phyloP scores from a whole-genome alignment of 2,329 filamentous ascomycete species.

The Rhinocladiella mackenziei region DNA sequence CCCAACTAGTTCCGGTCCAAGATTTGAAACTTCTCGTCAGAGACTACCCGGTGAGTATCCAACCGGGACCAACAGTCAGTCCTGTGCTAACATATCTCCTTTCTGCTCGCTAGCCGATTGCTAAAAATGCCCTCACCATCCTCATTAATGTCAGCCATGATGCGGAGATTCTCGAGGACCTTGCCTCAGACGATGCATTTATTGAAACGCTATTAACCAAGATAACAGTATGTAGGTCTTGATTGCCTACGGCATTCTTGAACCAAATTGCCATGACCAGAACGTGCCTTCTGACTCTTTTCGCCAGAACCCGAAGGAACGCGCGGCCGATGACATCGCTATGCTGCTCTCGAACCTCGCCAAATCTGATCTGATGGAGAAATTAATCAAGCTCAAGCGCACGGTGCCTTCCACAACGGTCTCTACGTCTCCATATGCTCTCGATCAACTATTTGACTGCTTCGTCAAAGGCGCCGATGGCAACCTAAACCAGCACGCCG shows the following conservation, averaged over 20 bases:
- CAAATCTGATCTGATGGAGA: slow-evolving; percentile 71
- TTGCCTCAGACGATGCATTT: slow-evolving; percentile 77
- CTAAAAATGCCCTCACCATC: slow-evolving; percentile 79
- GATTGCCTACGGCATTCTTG: neutral
- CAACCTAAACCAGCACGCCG: slow-evolving; percentile 73
- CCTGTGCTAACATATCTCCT: neutral
- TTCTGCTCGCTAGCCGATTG: slow-evolving; percentile 75
- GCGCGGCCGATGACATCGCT: slow-evolving; percentile 75
- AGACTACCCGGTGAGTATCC: slow-evolving; percentile 67
- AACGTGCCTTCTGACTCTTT: neutral
- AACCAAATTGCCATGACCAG: neutral
- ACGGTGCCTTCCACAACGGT: slow-evolving; percentile 50
- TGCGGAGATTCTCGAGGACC: slow-evolving; percentile 64
- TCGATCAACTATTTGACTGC: slow-evolving; percentile 90
- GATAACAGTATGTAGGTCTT: slow-evolving; percentile 56
- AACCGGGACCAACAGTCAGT: neutral
- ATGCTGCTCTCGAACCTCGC: slow-evolving; percentile 92
- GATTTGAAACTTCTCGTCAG: slow-evolving; percentile 82
- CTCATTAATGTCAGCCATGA: slow-evolving; percentile 78
- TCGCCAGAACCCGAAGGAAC: slow-evolving; percentile 57
- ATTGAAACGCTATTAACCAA: slow-evolving; percentile 67
- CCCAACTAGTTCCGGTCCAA: slow-evolving; percentile 72
- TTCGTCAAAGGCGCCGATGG: slow-evolving; percentile 89
- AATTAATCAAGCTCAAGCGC: slow-evolving; percentile 65
- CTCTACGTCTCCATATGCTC: slow-evolving; percentile 58